Conservation (phyloP, 179 eudicot species). For the Beta lomatogona region DNA sequence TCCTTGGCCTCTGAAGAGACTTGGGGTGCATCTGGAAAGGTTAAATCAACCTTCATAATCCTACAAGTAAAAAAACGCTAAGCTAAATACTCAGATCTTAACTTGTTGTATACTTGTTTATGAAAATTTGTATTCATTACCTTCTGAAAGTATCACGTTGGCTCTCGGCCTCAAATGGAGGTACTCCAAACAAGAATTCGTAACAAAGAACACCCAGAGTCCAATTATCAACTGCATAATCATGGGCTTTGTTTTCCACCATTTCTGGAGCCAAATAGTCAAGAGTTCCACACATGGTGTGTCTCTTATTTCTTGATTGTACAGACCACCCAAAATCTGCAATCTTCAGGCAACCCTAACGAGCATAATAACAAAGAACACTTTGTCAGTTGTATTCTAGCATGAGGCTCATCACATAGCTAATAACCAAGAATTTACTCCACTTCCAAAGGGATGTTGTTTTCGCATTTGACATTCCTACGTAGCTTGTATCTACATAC, state of each 20-base stretch:
- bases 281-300: conserved; percentile 89
- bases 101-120: not conserved
- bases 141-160: conserved; percentile 79
- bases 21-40: conserved; percentile 63
- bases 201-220: conserved; percentile 80
- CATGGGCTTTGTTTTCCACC: conserved; percentile 91
- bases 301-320: conserved; percentile 76
- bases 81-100: not conserved
- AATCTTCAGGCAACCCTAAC: conserved; percentile 66
- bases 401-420: not conserved
- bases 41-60: conserved; percentile 77
- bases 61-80: conserved; percentile 31
- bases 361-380: not conserved
- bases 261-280: conserved; percentile 97
- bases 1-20: conserved; percentile 69
- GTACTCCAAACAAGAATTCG: conserved; percentile 83
- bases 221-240: conserved; percentile 91
- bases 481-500: not conserved
- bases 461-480: not conserved
- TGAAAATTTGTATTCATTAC: conserved; percentile 26
- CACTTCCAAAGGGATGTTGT: not conserved
- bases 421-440: conserved; percentile 7
- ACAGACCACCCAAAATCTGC: conserved; percentile 99
- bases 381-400: not conserved
- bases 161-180: conserved; percentile 90